phyloP scores from a whole-genome alignment of 2,329 filamentous ascomycete genomes.

The Nigrospora sphaerica region DNA sequence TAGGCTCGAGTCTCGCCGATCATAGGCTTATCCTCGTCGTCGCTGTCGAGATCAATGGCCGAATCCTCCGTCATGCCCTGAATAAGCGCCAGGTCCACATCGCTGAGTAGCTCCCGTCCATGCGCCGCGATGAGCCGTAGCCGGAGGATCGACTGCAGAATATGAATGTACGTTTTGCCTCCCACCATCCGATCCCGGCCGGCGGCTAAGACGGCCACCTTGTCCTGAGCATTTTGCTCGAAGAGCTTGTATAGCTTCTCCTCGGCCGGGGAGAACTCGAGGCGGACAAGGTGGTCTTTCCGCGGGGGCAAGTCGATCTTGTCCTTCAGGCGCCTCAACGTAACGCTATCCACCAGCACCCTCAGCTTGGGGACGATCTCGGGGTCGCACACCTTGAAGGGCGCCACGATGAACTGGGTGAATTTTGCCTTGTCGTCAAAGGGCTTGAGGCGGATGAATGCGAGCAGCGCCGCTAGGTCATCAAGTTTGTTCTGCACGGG shows the following conservation, averaged over 20 bases:
- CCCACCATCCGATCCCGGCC: slow-evolving; percentile 60
- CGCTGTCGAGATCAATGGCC: slow-evolving; percentile 83
- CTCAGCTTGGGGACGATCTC: slow-evolving; percentile 80
- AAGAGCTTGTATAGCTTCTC: slow-evolving; percentile 77
- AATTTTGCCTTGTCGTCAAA: slow-evolving; percentile 77
- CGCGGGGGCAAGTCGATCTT: slow-evolving; percentile 76
- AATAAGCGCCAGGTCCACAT: slow-evolving; percentile 73
- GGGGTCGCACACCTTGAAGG: slow-evolving; percentile 81
- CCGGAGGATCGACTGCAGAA: slow-evolving; percentile 83
- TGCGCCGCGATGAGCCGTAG: slow-evolving; percentile 88
- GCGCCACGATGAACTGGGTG: slow-evolving; percentile 69
- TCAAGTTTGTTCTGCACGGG: slow-evolving; percentile 91
- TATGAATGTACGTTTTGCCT: slow-evolving; percentile 87
- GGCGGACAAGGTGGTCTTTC: slow-evolving; percentile 62
- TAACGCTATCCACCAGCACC: slow-evolving; percentile 89
- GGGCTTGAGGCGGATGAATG: slow-evolving; percentile 76
- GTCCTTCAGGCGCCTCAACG: slow-evolving; percentile 84
- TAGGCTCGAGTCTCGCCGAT: slow-evolving; percentile 70
- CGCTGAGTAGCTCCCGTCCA: slow-evolving; percentile 81
- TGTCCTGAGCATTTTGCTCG: slow-evolving; percentile 69
- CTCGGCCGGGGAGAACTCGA: slow-evolving; percentile 73
- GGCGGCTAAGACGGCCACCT: slow-evolving; percentile 67
- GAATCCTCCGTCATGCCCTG: slow-evolving; percentile 78
- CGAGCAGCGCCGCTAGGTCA: slow-evolving; percentile 79
- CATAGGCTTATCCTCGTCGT: slow-evolving; percentile 54